Evolutionary conservation across 306 rosid genomes (phyloP), one percentile per base, ranked within the genome.

Genomic region (Rosa chinensis): DNA sequence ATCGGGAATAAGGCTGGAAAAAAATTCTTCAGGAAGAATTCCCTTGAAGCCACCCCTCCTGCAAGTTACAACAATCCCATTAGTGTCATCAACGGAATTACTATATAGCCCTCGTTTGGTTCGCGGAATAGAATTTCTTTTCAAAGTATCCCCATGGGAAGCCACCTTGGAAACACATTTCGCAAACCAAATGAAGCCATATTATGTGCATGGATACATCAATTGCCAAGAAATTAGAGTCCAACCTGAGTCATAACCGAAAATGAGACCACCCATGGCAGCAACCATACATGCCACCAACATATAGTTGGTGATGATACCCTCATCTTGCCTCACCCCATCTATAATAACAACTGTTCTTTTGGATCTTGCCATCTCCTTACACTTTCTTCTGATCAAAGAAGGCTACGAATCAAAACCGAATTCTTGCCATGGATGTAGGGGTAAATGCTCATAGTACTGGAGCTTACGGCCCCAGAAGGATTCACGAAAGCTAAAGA

Each of bases 1-100:
- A 76, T 75, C 17, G 11, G 14, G 62, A 72, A 67, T 1, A 74
- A 82, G 0, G 76, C 59, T 0, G 89, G 89, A 4, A 81, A 79
- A 44, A 85, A 88, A 61, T 81, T 63, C 77, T 20, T 49, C 35
- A 85, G 50, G 69, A 83, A 81, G 1, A 4, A 43, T 55, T 37
- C 82, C 91, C 86, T 85, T 43, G 87, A 85, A 73, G 87, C 81
- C 59, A 73, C 85, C 17, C 89, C 89, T 37, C 91, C 91, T 78
- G 82, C 69, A 72, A 32, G 18, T 28, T 62, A 28, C 67, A 62
- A 32, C 68, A 62, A 62, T 62, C 18, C 18, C 35, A 59, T 23
- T 59, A 59, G 35, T 55, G 25, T 59, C 66, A 59, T 59, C 0
- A 59, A 59, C 59, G 17, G 9, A 5, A 61, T 10, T 5, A 61